phyloP scores from a whole-genome alignment of 2,329 filamentous ascomycete genomes.

The Fusarium haematococcum region DNA sequence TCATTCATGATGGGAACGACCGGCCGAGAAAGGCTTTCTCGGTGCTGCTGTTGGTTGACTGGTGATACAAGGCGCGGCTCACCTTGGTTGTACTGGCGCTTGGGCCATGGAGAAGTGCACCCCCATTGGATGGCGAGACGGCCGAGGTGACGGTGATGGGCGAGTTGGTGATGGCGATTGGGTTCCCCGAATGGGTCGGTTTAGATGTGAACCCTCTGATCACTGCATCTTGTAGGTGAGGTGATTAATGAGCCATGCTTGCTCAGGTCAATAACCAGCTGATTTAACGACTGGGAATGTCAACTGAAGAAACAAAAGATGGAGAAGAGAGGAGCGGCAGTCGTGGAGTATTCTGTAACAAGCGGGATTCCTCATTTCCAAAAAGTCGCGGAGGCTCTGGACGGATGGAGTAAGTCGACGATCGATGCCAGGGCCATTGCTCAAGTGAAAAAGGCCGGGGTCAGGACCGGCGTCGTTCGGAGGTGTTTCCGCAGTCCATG shows the following conservation, averaged over 20 bases:
- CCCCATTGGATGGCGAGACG: slow-evolving; percentile 16
- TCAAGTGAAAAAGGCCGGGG: slow-evolving; percentile 24
- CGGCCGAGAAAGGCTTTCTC: slow-evolving; percentile 9
- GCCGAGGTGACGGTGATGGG: slow-evolving; percentile 10
- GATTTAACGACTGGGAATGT: slow-evolving; percentile 25
- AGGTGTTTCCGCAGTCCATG: slow-evolving; percentile 26
- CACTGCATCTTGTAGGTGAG: slow-evolving; percentile 2
- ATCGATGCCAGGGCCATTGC: slow-evolving; percentile 2
- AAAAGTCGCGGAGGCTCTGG: slow-evolving; percentile 7
- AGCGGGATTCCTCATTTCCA: slow-evolving; percentile 34
- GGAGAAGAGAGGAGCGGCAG: slow-evolving; percentile 5
- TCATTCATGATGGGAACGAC: background rate
- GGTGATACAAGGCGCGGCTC: slow-evolving; percentile 15
- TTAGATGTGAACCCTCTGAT: slow-evolving; percentile 9
- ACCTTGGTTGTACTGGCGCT: slow-evolving; percentile 22
- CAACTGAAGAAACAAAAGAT: slow-evolving; percentile 33
- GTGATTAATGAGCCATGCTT: slow-evolving; percentile 11
- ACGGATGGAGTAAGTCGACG: slow-evolving; percentile 3
- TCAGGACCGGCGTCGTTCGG: slow-evolving; percentile 25
- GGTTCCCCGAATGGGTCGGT: slow-evolving; percentile 7
- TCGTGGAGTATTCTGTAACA: slow-evolving; percentile 3
- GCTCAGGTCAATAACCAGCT: slow-evolving; percentile 2
- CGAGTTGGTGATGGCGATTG: slow-evolving; percentile 13
- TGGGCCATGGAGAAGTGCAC: slow-evolving; percentile 17
- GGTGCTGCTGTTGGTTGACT: slow-evolving; percentile 19